Base-by-base conservation (phyloP, 495 filamentous ascomycete species). In the Talaromyces thailandensis region DNA sequence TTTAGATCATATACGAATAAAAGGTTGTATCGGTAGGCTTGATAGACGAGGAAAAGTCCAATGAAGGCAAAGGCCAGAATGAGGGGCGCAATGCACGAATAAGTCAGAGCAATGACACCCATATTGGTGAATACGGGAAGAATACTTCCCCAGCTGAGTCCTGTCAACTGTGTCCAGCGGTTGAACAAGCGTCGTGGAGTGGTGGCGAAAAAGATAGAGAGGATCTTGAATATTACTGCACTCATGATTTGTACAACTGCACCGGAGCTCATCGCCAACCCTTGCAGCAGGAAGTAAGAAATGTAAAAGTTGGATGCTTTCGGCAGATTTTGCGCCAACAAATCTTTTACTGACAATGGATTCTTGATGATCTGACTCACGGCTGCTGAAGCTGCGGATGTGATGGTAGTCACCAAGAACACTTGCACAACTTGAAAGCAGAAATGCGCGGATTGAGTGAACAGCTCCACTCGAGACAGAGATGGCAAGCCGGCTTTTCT, bases 381-480 rank as follows among this genome's bases (percentile, higher is more conserved):
- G 3, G 87, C 80, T 6, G 91, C 81, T 1, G 91, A 88, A 4
- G 89, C 86, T 1, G 87, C 88, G 0, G 88, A 90, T 16, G 87
- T 81, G 60, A 94, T 61, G 0, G 92, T 96, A 0, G 89, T 84
- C 56, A 96, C 83, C 24, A 96, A 75, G 75, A 96, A 96, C 18
- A 96, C 89, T 70, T 96, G 92, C 32, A 96, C 82, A 40, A 96
- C 89, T 71, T 96, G 92, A 79, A 96, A 96, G 56, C 81, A 86
- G 69, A 96, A 96, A 77, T 96, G 94, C 24, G 85, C 89, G 64
- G 88, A 92, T 68, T 96, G 92, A 0, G 89, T 90, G 65, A 88
- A 89, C 2, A 95, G 81, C 73, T 96, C 92, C 21, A 96, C 88
- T 11, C 84, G 79, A 1, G 90, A 86, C 7, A 82, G 68, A 0